Evolutionary conservation across 441 rosid species (phyloP).

Genomic region (Arabidopsis hybrid): DNA sequence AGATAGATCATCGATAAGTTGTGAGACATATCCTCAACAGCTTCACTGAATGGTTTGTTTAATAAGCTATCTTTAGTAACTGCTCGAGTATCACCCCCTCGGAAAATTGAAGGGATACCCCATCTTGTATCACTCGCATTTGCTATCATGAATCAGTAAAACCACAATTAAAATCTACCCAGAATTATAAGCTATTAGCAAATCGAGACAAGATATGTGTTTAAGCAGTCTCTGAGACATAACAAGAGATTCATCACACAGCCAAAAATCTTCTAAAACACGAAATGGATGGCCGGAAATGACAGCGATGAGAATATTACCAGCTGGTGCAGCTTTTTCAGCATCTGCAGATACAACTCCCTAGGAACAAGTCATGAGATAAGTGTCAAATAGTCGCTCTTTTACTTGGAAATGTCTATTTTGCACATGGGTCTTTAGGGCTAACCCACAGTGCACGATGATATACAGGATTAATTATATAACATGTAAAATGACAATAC

Average conservation of each 20-base stretch:
- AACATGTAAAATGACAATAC: slow-evolving; percentile 51
- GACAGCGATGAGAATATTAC: slow-evolving; percentile 26
- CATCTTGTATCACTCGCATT: slow-evolving; percentile 49
- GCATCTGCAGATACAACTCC: slow-evolving; percentile 62
- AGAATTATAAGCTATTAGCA: slow-evolving; percentile 27
- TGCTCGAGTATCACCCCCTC: slow-evolving; percentile 66
- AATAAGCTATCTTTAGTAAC: slow-evolving; percentile 64
- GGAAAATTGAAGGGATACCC: slow-evolving; percentile 83
- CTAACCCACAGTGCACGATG: slow-evolving; percentile 18
- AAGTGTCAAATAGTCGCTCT: slow-evolving; percentile 23
- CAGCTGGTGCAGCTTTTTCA: slow-evolving; percentile 67
- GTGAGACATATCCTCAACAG: slow-evolving; percentile 59
- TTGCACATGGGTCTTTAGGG: background rate
- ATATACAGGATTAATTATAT: background rate
- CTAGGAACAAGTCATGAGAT: slow-evolving; percentile 44
- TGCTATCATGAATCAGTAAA: slow-evolving; percentile 41
- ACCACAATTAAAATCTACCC: slow-evolving; percentile 42
- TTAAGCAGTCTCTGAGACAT: slow-evolving; percentile 19
- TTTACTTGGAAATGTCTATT: slow-evolving; percentile 13
- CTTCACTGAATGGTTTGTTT: slow-evolving; percentile 60
- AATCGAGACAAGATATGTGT: slow-evolving; percentile 5
- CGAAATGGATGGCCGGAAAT: slow-evolving; percentile 4
- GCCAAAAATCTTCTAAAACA: background rate
- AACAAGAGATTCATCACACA: slow-evolving; percentile 16
- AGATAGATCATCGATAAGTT: slow-evolving; percentile 77